Base-by-base conservation (phyloP, 306 rosid genomes). In the Pterocarpus macrocarpus region DNA sequence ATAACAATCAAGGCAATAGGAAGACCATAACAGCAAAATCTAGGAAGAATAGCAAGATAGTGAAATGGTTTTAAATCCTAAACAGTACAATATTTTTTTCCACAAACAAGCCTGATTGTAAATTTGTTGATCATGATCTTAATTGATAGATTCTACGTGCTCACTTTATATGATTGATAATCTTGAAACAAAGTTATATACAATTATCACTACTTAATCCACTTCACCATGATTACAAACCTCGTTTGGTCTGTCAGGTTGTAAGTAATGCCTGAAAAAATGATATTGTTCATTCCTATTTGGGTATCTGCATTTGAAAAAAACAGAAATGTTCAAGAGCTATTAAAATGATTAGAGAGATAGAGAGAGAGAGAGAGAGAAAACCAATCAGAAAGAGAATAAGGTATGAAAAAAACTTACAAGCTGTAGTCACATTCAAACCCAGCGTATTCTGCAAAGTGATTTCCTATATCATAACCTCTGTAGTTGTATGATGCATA, bases 401-500 rank as follows among this genome's bases (percentile, higher is more conserved):
- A n/a, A 13, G 28, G 61, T 30, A 16, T 4, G 61, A 2, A 55
- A 55, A 55, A 4, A 9, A 87, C 97, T 76, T 86, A 96, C 99
- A 87, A 80, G 85, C 84, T 86, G 84, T 49, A 88, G 87, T 96
- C 94, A 80, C 99, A 93, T 17, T 93, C 97, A 79, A 86, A 93
- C 87, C 99, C 99, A 5, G 90, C 92, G 52, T 93, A 93, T 85
- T 96, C 98, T 57, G 90, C 97, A 87, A 96, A 96, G 90, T 96
- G 98, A 82, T 96, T 92, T 82, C 97, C 99, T 17, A 96, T 85
- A 87, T 96, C 99, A 50, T 43, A 96, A 87, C 99, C 97, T 93
- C 97, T 89, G 77, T 88, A 93, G 81, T 84, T 96, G 97, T 96
- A 96, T 30, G 98, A 93, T 69, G 94, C 99, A 47, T 96, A 96